A percentile compares a stretch with the other conserved stretches of the same genome.
Conservation (phyloP, 192 early-diverging fungal species). For the Entomortierella lignicola region DNA sequence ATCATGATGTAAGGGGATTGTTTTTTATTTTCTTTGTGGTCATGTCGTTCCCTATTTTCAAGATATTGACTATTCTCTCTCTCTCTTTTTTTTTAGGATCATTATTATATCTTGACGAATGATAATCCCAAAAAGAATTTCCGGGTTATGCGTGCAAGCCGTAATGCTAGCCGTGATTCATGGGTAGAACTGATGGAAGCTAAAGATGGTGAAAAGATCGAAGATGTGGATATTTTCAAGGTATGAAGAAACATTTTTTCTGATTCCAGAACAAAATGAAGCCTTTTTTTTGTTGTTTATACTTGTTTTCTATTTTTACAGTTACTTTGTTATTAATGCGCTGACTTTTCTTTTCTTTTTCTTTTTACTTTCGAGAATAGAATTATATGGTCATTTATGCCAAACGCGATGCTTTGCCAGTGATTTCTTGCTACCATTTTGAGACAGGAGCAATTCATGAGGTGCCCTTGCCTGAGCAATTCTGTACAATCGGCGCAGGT, state of each 20-base stretch:
- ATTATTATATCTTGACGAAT: conserved; percentile 67
- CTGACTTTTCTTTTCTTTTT: not conserved
- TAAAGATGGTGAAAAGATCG: conserved; percentile 71
- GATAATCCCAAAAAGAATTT: conserved; percentile 67
- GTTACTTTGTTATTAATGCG: not conserved
- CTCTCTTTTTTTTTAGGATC: conserved; percentile 36
- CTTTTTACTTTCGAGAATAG: conserved; percentile 11
- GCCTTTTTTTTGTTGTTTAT: too few relatives aligned
- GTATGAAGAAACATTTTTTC: conserved; percentile 35
- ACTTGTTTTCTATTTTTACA: too few relatives aligned
- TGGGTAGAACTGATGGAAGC: conserved; percentile 73
- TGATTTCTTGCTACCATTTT: conserved; percentile 65
- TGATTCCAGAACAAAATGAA: too few relatives aligned
- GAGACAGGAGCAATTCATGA: conserved; percentile 46
- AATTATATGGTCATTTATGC: conserved; percentile 62
- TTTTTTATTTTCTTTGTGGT: not conserved
- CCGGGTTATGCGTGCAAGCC: conserved; percentile 65
- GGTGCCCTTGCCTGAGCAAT: conserved; percentile 61
- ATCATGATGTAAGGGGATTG: conserved; percentile 64
- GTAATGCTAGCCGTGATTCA: conserved; percentile 38
- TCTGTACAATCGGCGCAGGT: conserved; percentile 69
- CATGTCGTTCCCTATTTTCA: too few relatives aligned
- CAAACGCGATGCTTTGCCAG: conserved; percentile 63
- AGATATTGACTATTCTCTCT: too few relatives aligned
- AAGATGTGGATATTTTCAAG: conserved; percentile 82